Base-by-base conservation (phyloP, 169 alveolate genomes). In the Eimeria necatrix region DNA sequence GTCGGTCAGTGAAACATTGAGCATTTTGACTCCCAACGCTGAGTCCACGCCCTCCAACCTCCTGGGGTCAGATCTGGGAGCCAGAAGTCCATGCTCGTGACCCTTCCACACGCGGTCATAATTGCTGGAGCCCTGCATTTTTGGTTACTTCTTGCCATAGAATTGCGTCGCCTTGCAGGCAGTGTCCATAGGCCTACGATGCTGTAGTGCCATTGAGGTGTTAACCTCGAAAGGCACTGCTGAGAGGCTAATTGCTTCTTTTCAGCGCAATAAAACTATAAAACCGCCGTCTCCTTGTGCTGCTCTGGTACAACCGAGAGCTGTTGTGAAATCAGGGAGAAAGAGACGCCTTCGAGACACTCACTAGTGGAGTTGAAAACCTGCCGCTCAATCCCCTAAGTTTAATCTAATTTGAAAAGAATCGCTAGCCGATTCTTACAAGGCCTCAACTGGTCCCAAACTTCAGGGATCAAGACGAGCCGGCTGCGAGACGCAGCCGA, bases 1-100 rank as follows among this genome's bases (percentile, higher is more conserved):
- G 1, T 85, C 92, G 22, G 92, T 26, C 16, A 85, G 92, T 18
- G 92, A 60, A n/a, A 85, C 92, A 71, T 85, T 85, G 64, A 85
- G 92, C 92, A 85, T 59, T 32, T 85, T 85, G 56, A 85, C 92
- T 10, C 61, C 92, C 32, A 32, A 7, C 9, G 92, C 92, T 4
- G 60, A 41, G 32, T 59, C 80, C 16, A 59, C n/a, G 41, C 81
- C 51, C 12, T 60, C 64, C 81, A 85, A 60, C 56, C 92, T 4
- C 78, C 92, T 81, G 71, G 26, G 8, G 0, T 32, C 24, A 32
- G 14, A 5, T 59, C 92, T 70, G 52, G 60, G 18, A 2, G 73
- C 76, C 81, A 85, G 22, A 24, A 56, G 78, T 8, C 59, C 92
- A 8, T 9, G 41, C 6, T 46, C 41, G 41, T 18, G 61, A 61